phyloP scores from a whole-genome alignment of 768 basidiomycete genomes.

The Mycena alexandri region DNA sequence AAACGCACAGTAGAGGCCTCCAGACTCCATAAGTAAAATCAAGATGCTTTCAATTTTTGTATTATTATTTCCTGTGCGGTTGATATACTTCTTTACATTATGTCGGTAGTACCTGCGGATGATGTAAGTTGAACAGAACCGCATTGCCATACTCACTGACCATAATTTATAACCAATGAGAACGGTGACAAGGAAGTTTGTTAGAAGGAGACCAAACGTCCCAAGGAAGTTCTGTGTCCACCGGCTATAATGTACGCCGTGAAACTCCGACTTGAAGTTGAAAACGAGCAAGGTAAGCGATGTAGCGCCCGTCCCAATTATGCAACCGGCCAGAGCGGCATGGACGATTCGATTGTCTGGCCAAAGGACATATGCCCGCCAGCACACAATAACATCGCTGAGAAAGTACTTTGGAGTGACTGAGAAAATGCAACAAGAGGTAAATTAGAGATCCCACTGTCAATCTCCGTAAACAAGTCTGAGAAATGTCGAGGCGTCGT shows the following conservation, averaged over 20 bases:
- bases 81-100: slow-evolving; percentile 35
- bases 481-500: slow-evolving; percentile 21
- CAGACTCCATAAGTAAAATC: slow-evolving; percentile 38
- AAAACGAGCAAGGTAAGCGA: slow-evolving; percentile 33
- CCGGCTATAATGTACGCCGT: slow-evolving; percentile 6
- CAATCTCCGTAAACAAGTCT: slow-evolving; percentile 27
- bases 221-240: slow-evolving; percentile 31
- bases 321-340: slow-evolving; percentile 28
- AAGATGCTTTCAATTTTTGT: slow-evolving; percentile 34
- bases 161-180: slow-evolving; percentile 38
- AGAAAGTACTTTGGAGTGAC: slow-evolving; percentile 28
- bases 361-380: slow-evolving; percentile 40
- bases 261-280: slow-evolving; percentile 32
- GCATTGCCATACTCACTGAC: not conserved
- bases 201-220: slow-evolving; percentile 34
- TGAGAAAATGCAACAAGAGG: not conserved
- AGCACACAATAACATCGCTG: slow-evolving; percentile 38
- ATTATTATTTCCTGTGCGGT: slow-evolving; percentile 1
- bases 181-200: slow-evolving; percentile 33
- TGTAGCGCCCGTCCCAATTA: slow-evolving; percentile 31
- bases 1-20: slow-evolving; percentile 33
- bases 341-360: slow-evolving; percentile 29
- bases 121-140: too few relatives aligned
- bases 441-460: slow-evolving; percentile 6
- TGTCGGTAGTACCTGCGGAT: slow-evolving; percentile 34